Conservation (phyloP, 352 stramenopile species). For the Phytophthora crassamura region DNA sequence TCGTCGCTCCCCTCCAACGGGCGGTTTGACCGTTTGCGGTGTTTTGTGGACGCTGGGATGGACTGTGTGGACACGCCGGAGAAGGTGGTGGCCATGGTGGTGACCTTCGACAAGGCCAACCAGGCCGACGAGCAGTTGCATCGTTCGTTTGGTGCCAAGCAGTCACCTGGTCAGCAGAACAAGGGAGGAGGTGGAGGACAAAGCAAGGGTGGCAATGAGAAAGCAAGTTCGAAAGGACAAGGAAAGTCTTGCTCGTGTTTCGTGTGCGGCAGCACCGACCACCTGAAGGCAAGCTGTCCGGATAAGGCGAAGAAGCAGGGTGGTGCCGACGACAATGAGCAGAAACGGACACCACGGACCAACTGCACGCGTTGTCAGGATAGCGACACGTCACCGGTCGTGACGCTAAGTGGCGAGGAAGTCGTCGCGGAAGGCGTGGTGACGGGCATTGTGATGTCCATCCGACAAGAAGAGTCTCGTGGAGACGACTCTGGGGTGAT, state of each 20-base stretch:
- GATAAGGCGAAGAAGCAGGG: constrained; percentile 4
- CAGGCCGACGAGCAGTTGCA: constrained; percentile 1
- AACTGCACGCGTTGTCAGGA: constrained; percentile 13
- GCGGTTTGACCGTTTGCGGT: constrained; percentile 11
- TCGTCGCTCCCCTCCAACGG: constrained; percentile 15
- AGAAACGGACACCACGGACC: not conserved
- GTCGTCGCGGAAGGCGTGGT: too few species aligned
- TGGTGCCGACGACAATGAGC: not conserved
- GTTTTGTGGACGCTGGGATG: constrained; percentile 11
- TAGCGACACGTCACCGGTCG: not conserved
- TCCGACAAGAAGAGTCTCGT: too few species aligned
- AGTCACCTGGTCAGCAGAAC: not conserved
- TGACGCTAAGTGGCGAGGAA: too few species aligned
- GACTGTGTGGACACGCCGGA: constrained; percentile 15
- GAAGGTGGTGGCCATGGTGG: constrained; percentile 3
- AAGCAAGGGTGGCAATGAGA: constrained; percentile 2
- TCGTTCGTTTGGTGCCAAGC: constrained; percentile 5
- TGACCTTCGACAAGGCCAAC: constrained; percentile 24
- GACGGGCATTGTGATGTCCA: too few species aligned
- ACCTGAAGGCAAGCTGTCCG: not conserved
- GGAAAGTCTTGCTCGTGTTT: constrained; percentile 9
- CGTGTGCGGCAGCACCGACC: constrained; percentile 6
- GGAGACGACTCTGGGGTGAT: too few species aligned
- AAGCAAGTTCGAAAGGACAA: constrained; percentile 1
- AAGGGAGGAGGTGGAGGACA: not conserved